Conservation (phyloP, 441 rosid genomes). For the Dalechampia spathulata region DNA sequence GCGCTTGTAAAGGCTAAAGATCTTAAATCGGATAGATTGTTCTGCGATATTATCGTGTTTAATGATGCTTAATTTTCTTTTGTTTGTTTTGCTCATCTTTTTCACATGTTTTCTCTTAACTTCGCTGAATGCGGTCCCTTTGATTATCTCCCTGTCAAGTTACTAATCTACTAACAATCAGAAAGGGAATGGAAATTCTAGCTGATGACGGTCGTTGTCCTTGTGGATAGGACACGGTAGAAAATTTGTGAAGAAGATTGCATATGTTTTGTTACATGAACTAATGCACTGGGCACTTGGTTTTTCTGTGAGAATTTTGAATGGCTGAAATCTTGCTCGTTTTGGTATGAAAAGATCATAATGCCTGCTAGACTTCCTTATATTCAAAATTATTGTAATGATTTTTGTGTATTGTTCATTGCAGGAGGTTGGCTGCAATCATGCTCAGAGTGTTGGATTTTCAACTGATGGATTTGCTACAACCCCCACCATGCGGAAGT, state of each 20-base stretch:
- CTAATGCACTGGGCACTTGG: neutral
- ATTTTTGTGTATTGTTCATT: neutral
- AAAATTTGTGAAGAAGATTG: neutral
- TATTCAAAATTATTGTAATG: too few relatives aligned
- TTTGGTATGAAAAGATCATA: too few relatives aligned
- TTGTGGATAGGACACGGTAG: neutral
- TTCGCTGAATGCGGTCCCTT: too few relatives aligned
- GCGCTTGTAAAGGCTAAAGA: neutral
- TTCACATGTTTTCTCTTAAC: too few relatives aligned
- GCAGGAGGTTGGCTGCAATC: conserved; percentile 94
- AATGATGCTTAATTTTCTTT: too few relatives aligned
- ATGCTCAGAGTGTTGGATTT: conserved; percentile 90
- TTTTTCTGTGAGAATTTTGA: neutral
- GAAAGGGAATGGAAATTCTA: neutral
- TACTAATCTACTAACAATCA: neutral
- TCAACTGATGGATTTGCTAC: conserved; percentile 95
- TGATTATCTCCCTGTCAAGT: neutral
- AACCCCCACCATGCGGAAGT: conserved; percentile 71
- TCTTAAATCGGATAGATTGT: too few relatives aligned
- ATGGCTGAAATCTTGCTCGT: too few relatives aligned
- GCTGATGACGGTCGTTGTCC: neutral
- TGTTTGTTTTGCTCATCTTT: too few relatives aligned
- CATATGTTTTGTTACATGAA: neutral
- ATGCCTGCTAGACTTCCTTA: too few relatives aligned
- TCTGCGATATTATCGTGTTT: too few relatives aligned